Percentiles rank a stretch among this genome's conserved stretches.
Conservation (phyloP, 2,329 filamentous ascomycete genomes). For the Fusarium metavorans region DNA sequence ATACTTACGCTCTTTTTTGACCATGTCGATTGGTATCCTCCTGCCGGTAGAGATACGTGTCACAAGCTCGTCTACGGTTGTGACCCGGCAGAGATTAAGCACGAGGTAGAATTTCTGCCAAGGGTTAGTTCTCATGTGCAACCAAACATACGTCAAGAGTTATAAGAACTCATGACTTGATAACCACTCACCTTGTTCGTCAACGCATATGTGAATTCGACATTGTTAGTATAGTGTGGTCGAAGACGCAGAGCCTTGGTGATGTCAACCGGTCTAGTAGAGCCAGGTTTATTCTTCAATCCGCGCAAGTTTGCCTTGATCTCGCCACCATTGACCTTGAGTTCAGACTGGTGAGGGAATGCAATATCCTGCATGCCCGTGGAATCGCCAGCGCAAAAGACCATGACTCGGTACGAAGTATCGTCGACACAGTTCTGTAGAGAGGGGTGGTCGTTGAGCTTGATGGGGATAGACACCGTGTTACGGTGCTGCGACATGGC, state of each 20-base stretch:
- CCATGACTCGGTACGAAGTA: slow-evolving; percentile 76
- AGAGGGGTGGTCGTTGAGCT: slow-evolving; percentile 62
- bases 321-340: slow-evolving; percentile 89
- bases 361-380: slow-evolving; percentile 78
- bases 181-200: slow-evolving; percentile 79
- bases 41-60: slow-evolving; percentile 72
- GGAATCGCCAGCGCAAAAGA: slow-evolving; percentile 82
- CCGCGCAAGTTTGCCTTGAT: slow-evolving; percentile 94
- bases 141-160: slow-evolving; percentile 35
- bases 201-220: slow-evolving; percentile 92
- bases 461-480: slow-evolving; percentile 59
- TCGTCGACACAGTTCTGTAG: slow-evolving; percentile 70
- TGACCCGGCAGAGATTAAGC: slow-evolving; percentile 80
- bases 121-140: slow-evolving; percentile 28
- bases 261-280: slow-evolving; percentile 92
- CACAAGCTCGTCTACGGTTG: slow-evolving; percentile 79
- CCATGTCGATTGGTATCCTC: slow-evolving; percentile 82
- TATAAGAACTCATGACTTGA: slow-evolving; percentile 22
- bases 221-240: slow-evolving; percentile 77
- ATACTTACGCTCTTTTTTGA: slow-evolving; percentile 83
- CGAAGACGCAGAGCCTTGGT: slow-evolving; percentile 80
- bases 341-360: slow-evolving; percentile 92
- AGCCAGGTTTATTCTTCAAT: slow-evolving; percentile 95
- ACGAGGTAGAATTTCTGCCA: slow-evolving; percentile 77
- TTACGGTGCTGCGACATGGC: slow-evolving; percentile 68